Conservation (phyloP, 73 alveolate genomes). For the Uronychia binucleata region DNA sequence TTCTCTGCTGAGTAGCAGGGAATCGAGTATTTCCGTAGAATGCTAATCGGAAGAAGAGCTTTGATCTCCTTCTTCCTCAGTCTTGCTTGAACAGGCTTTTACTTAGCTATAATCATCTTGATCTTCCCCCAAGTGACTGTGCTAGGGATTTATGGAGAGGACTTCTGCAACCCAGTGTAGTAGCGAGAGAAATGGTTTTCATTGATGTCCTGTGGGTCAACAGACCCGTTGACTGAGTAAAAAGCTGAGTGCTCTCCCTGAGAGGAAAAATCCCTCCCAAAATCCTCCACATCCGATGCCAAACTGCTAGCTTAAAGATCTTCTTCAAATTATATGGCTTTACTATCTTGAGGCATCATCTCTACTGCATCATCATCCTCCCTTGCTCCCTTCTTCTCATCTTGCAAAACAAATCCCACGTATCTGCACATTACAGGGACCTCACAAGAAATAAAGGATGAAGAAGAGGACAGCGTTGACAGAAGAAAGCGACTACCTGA, state of each 20-base stretch:
- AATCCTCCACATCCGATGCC: background rate
- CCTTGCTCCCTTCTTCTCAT: background rate
- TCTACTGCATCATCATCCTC: background rate
- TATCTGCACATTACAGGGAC: background rate
- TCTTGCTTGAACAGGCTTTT: background rate
- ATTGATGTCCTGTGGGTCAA: background rate
- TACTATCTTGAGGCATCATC: too few species aligned
- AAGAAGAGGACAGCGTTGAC: background rate
- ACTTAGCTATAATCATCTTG: background rate
- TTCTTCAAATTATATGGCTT: background rate
- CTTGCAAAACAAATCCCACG: background rate
- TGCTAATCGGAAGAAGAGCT: background rate
- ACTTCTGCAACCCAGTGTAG: background rate
- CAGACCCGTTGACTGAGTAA: background rate
- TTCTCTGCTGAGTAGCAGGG: background rate
- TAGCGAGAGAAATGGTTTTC: background rate
- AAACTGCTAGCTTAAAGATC: background rate
- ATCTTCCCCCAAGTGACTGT: background rate
- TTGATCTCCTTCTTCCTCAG: background rate
- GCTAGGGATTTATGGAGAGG: background rate
- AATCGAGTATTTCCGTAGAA: background rate
- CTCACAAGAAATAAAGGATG: background rate
- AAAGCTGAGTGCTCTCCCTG: background rate
- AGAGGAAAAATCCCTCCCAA: background rate
- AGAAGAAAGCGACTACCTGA: background rate